phyloP scores from a whole-genome alignment of 495 filamentous ascomycete genomes.

The Penicillium coffeae region DNA sequence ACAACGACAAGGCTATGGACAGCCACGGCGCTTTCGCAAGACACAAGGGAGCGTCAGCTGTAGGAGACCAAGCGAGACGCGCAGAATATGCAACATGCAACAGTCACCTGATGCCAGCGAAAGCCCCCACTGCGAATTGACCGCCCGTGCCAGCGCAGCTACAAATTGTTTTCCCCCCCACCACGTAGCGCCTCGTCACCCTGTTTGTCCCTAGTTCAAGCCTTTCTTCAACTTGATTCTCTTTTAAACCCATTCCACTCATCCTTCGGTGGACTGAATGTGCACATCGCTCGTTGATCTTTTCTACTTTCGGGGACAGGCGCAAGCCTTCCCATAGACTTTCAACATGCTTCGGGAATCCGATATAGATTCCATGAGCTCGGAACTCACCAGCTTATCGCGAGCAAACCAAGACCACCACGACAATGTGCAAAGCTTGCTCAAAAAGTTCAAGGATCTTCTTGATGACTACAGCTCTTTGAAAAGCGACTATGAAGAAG shows the following conservation, averaged over 20 bases:
- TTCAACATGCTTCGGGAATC: slow-evolving; percentile 36
- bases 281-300: background rate
- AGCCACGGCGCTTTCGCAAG: background rate
- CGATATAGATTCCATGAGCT: slow-evolving; percentile 34
- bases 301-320: slow-evolving; percentile 15
- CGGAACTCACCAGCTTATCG: slow-evolving; percentile 23
- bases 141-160: slow-evolving; percentile 7
- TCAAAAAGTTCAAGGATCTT: slow-evolving; percentile 38
- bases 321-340: slow-evolving; percentile 18
- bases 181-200: background rate
- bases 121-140: slow-evolving; percentile 4
- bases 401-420: slow-evolving; percentile 32
- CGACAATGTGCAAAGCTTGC: slow-evolving; percentile 32
- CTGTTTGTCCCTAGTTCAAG: background rate
- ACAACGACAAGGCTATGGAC: background rate
- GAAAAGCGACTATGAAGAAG: slow-evolving; percentile 56
- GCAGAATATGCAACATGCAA: background rate
- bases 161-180: slow-evolving; percentile 11
- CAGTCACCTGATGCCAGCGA: background rate
- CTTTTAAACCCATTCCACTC: background rate
- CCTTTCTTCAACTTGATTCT: background rate
- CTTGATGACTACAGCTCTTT: slow-evolving; percentile 49
- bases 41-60: background rate
- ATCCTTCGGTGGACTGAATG: slow-evolving; percentile 10
- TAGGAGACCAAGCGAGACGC: background rate